phyloP scores from a whole-genome alignment of 2,329 filamentous ascomycete species.

The Rachicladosporium sp. region DNA sequence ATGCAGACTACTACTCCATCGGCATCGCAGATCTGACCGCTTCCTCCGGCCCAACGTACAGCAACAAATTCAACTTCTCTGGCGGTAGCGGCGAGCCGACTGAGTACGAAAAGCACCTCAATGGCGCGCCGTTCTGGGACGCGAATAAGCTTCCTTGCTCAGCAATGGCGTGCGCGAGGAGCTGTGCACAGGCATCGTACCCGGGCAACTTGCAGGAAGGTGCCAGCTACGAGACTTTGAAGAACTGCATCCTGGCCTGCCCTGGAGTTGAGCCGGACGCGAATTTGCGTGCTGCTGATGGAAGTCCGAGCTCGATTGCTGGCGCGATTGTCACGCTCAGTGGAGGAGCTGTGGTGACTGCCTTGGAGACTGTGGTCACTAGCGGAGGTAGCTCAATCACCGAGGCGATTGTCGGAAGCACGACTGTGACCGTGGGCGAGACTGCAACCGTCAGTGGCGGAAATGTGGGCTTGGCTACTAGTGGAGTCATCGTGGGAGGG shows the following conservation, averaged over 20 bases:
- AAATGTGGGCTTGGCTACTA: constrained; percentile 7
- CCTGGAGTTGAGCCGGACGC: constrained; percentile 14
- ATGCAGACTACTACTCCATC: constrained; percentile 20
- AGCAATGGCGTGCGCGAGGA: constrained; percentile 17
- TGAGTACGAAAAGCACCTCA: constrained; percentile 18
- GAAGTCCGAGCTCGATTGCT: constrained; percentile 2
- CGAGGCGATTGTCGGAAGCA: constrained; percentile 10
- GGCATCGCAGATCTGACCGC: constrained; percentile 16
- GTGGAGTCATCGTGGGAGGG: constrained; percentile 8
- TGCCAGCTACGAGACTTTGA: constrained; percentile 17
- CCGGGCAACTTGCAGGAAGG: constrained; percentile 16
- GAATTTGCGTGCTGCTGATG: constrained; percentile 9
- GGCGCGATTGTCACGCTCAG: constrained; percentile 6
- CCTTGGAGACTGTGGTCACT: constrained; percentile 5
- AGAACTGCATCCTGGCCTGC: constrained; percentile 17
- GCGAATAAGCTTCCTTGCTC: constrained; percentile 18
- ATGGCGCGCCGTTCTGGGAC: constrained; percentile 19
- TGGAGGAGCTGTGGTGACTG: constrained; percentile 7
- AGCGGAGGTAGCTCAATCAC: constrained; percentile 8
- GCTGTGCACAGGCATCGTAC: constrained; percentile 17
- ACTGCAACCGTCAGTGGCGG: constrained; percentile 9
- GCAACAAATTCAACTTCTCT: constrained; percentile 18
- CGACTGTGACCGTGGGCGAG: constrained; percentile 10
- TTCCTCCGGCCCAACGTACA: constrained; percentile 13
- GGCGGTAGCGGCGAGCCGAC: constrained; percentile 17